Evolutionary conservation across 179 eudicot species (phyloP).

Genomic region (Pouteria campechiana): DNA sequence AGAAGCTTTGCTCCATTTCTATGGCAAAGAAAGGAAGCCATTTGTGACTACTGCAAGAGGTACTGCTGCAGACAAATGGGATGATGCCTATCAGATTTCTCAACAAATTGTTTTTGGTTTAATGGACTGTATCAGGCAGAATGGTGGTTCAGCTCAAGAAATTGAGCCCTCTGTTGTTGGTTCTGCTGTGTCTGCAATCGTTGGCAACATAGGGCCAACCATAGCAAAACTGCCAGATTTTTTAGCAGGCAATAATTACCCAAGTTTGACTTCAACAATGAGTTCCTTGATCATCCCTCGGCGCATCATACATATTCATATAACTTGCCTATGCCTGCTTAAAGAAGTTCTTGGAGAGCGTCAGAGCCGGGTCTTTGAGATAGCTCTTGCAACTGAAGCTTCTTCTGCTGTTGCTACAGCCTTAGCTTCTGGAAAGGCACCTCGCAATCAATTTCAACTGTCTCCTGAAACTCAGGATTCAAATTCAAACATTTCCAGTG

Average conservation of each 20-base stretch:
- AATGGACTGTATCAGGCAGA: conserved; percentile 89
- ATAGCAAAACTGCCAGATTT: conserved; percentile 75
- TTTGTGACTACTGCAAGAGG: conserved; percentile 43
- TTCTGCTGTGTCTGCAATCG: conserved; percentile 91
- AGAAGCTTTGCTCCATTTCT: conserved; percentile 51
- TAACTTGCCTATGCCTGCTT: conserved; percentile 65
- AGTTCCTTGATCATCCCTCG: conserved; percentile 68
- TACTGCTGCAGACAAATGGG: conserved; percentile 63
- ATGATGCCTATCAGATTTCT: conserved; percentile 65
- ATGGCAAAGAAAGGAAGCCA: conserved; percentile 76
- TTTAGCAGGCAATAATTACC: conserved; percentile 31
- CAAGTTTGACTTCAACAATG: conserved; percentile 36
- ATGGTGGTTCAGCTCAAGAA: conserved; percentile 99
- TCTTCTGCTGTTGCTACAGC: conserved; percentile 69
- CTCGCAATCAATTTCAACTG: conserved; percentile 59
- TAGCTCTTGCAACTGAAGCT: conserved; percentile 91
- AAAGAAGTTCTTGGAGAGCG: conserved; percentile 98
- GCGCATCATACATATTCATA: conserved; percentile 57
- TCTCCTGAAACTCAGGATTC: conserved; percentile 69
- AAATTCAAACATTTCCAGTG: conserved; percentile 35
- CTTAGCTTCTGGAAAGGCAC: conserved; percentile 54
- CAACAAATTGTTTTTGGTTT: conserved; percentile 64
- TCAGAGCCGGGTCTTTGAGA: conserved; percentile 93
- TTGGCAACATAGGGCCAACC: conserved; percentile 61
- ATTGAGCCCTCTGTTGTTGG: conserved; percentile 93